Evolutionary conservation across 805 yeast genomes (phyloP).

Genomic region (Nakazawaea ernobii): DNA sequence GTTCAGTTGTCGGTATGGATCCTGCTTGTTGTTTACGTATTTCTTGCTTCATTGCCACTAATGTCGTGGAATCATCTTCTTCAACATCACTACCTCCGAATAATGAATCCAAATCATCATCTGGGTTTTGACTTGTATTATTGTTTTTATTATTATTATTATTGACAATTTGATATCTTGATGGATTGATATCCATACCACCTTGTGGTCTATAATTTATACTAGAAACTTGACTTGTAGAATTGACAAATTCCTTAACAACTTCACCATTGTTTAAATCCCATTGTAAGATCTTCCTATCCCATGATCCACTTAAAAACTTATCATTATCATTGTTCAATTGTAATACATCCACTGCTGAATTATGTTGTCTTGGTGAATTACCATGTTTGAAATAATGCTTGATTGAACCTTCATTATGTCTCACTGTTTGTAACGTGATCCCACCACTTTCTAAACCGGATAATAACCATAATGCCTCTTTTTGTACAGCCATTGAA

Average conservation of each 20-base stretch:
- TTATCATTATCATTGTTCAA: constrained; percentile 56
- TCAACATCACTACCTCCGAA: constrained; percentile 39
- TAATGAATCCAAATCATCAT: constrained; percentile 37
- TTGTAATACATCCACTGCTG: constrained; percentile 67
- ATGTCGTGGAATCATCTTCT: constrained; percentile 19
- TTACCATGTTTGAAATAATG: constrained; percentile 52
- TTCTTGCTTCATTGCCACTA: constrained; percentile 32
- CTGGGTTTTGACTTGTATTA: constrained; percentile 19
- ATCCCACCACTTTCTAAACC: constrained; percentile 87
- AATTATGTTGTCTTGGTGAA: constrained; percentile 46
- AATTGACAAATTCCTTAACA: constrained; percentile 42
- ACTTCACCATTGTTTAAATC: constrained; percentile 71
- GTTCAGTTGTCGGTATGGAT: not conserved
- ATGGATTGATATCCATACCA: constrained; percentile 37
- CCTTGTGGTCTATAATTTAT: constrained; percentile 66
- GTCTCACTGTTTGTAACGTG: constrained; percentile 73
- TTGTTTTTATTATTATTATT: not conserved
- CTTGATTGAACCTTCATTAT: constrained; percentile 74
- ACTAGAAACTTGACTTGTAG: constrained; percentile 42
- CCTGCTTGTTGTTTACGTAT: constrained; percentile 1
- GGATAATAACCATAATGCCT: constrained; percentile 77
- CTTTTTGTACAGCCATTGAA: constrained; percentile 76
- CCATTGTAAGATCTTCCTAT: constrained; percentile 73
- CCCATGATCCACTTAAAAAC: constrained; percentile 89
- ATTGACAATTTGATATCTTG: constrained; percentile 18